Evolutionary conservation across 140 eudicot genomes (phyloP).

Genomic region (Oenanthe javanica): DNA sequence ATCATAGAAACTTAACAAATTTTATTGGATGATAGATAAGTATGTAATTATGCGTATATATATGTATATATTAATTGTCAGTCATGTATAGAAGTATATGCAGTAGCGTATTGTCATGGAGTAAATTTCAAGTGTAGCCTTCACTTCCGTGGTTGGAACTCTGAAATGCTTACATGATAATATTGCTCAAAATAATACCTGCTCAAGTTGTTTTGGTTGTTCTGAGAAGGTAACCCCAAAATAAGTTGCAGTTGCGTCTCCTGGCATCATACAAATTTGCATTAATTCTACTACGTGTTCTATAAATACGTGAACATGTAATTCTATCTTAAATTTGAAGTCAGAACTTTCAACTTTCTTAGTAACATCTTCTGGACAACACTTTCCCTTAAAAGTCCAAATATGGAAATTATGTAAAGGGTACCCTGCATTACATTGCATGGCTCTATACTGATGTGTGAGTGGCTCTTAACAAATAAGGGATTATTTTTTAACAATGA

Average conservation of each 20-base stretch:
- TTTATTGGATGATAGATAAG: too few relatives aligned
- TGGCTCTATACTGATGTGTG: neutral
- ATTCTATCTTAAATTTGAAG: neutral
- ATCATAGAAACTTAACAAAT: too few relatives aligned
- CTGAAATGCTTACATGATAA: neutral
- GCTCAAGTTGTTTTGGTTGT: neutral
- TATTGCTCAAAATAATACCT: neutral
- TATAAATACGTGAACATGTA: neutral
- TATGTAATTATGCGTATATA: too few relatives aligned
- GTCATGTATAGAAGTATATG: neutral
- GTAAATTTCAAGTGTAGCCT: neutral
- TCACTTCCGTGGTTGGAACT: neutral
- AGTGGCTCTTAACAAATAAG: too few relatives aligned
- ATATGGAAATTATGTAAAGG: neutral
- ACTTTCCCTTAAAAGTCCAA: neutral
- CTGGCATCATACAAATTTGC: neutral
- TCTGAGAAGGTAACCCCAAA: neutral
- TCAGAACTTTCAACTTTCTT: neutral
- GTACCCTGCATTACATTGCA: neutral
- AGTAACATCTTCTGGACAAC: neutral
- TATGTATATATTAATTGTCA: too few relatives aligned
- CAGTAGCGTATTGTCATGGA: neutral
- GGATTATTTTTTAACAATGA: neutral
- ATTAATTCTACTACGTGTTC: neutral
- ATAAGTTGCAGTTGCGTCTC: neutral